A percentile compares a stretch with the other conserved stretches of the same genome.
These are phyloP conservation scores for Fragaria iinumae DNA, from an alignment of 306 rosid genomes.

Conservation along the genomic window DNA sequence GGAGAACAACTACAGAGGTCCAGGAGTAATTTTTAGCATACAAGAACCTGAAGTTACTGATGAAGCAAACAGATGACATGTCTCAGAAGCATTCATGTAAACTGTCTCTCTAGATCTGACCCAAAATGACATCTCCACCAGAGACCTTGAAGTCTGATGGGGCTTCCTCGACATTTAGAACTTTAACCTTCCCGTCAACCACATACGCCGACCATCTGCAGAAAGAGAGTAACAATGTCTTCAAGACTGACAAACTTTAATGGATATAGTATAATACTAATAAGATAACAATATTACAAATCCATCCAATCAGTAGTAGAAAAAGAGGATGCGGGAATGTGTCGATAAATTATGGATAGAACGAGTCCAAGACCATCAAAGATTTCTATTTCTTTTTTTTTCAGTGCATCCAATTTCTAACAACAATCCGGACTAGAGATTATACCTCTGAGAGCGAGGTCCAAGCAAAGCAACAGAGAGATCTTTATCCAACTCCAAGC, in stretches of 20 bases:
- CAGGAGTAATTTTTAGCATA: background rate
- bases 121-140: constrained; percentile 78
- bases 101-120: constrained; percentile 55
- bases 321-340: background rate
- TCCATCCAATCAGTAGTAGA: background rate
- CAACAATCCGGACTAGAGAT: background rate
- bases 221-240: constrained; percentile 1
- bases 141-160: constrained; percentile 97
- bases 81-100: background rate
- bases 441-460: constrained; percentile 75
- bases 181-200: constrained; percentile 74
- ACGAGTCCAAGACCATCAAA: background rate
- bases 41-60: background rate
- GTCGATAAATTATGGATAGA: background rate
- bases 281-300: background rate
- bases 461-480: constrained; percentile 92
- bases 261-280: background rate
- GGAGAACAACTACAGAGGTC: background rate
- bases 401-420: background rate
- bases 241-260: background rate
- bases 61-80: background rate
- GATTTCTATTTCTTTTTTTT: background rate
- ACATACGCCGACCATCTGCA: constrained; percentile 96
- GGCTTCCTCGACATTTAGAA: constrained; percentile 81
- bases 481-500: constrained; percentile 76